Evolutionary conservation across 345 rosid genomes (phyloP).

Genomic region (Linum usitatissimum): DNA sequence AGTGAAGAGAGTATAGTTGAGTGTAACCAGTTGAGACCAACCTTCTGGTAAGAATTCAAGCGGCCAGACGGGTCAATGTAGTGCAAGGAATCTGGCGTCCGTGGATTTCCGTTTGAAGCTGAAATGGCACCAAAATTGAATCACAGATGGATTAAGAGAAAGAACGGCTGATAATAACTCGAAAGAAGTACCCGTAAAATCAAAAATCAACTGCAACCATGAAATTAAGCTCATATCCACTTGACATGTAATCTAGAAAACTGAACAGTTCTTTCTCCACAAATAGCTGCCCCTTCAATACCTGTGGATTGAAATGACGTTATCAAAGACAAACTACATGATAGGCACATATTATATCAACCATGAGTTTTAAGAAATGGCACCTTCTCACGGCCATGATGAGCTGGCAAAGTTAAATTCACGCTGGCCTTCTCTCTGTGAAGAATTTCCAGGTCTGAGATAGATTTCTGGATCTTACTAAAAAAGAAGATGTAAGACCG

Average conservation of each 20-base stretch:
- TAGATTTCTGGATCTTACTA: constrained; percentile 62
- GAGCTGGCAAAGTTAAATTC: constrained; percentile 36
- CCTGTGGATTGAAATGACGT: constrained; percentile 25
- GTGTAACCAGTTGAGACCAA: constrained; percentile 8
- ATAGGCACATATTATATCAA: background rate
- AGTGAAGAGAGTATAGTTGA: background rate
- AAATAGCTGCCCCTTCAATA: constrained; percentile 61
- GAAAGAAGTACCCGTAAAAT: constrained; percentile 60
- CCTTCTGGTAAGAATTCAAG: constrained; percentile 77
- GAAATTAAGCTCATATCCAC: constrained; percentile 73
- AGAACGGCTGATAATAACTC: background rate
- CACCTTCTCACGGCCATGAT: constrained; percentile 51
- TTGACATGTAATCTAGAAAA: constrained; percentile 78
- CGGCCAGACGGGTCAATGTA: constrained; percentile 70
- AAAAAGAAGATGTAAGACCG: constrained; percentile 10
- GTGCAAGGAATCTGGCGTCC: constrained; percentile 56
- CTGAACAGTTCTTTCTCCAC: constrained; percentile 57
- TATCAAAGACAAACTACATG: background rate
- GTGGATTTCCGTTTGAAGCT: constrained; percentile 92
- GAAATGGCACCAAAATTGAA: constrained; percentile 9
- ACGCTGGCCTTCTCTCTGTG: constrained; percentile 34
- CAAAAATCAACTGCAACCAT: constrained; percentile 93
- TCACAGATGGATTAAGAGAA: background rate
- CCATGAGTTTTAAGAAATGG: constrained; percentile 4
- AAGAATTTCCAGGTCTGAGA: constrained; percentile 54